Evolutionary conservation across 202 grass and related monocot genomes (phyloP).

Genomic region (Dendrocalamus latiflorus): DNA sequence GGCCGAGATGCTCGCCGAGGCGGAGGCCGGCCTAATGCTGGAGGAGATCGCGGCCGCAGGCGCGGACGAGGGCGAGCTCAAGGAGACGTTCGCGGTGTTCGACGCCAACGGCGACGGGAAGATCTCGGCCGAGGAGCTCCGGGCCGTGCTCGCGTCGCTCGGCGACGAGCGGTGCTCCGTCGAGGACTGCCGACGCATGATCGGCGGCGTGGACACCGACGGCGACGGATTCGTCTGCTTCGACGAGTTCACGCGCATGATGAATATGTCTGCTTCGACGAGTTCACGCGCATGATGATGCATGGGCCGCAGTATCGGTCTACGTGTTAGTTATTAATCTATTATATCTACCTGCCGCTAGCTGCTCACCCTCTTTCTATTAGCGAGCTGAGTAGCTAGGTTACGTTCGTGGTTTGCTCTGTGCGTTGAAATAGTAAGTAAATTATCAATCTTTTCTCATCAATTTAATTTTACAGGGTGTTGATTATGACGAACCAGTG

Average conservation of each 20-base stretch:
- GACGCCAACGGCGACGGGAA: conserved; percentile 66
- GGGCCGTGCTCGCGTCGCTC: conserved; percentile 39
- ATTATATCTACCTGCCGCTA: no score
- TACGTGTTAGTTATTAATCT: no score
- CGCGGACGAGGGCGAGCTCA: conserved; percentile 52
- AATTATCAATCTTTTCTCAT: no score
- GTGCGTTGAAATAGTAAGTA: no score
- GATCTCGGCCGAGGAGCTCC: conserved; percentile 74
- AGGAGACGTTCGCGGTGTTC: conserved; percentile 57
- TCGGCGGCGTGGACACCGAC: conserved; percentile 58
- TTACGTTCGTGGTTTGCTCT: no score
- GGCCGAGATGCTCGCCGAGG: conserved; percentile 36
- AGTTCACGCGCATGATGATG: not conserved
- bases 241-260: conserved; percentile 62
- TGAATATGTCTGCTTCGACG: no score
- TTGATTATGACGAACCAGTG: no score
- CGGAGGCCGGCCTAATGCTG: conserved; percentile 9
- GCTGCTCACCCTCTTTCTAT: no score
- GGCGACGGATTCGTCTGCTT: conserved; percentile 75
- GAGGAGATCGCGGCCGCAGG: conserved; percentile 16
- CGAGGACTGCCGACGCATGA: conserved; percentile 76
- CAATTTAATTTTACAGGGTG: no score
- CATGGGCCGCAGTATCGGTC: not conserved
- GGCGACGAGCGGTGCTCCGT: conserved; percentile 54
- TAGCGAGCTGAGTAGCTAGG: no score